These are phyloP conservation scores for Daldinia vernicosa DNA, from an alignment of 495 filamentous ascomycete genomes.

Conservation along the genomic window DNA sequence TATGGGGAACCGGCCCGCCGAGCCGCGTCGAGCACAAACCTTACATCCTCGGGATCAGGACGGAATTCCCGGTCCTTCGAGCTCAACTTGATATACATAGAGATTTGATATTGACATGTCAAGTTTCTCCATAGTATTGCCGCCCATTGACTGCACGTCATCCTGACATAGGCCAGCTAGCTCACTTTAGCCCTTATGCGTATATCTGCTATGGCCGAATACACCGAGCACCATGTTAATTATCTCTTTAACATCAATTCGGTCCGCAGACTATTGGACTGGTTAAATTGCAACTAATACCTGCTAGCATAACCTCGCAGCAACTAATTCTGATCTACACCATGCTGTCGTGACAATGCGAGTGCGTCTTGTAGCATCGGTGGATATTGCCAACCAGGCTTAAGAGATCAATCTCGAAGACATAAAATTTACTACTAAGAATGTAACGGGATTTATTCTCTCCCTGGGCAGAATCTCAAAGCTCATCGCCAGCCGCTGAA, in stretches of 20 bases:
- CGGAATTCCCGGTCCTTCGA: conserved; percentile 33
- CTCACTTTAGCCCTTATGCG: neutral
- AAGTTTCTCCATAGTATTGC: conserved; percentile 21
- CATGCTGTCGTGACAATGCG: neutral
- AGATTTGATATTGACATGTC: conserved; percentile 7
- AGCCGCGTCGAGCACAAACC: conserved; percentile 26
- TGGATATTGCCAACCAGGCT: neutral
- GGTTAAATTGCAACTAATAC: conserved; percentile 25
- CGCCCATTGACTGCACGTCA: conserved; percentile 20
- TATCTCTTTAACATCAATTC: conserved; percentile 9
- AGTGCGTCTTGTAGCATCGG: neutral
- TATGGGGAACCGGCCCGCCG: conserved; percentile 41
- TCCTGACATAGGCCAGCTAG: conserved; percentile 9
- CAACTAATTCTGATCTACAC: neutral
- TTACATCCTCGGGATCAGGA: conserved; percentile 27
- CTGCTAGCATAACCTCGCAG: neutral
- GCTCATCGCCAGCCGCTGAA: neutral
- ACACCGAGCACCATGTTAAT: neutral
- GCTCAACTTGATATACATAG: conserved; percentile 16
- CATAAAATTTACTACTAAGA: neutral
- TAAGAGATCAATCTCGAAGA: neutral
- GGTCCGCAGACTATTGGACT: conserved; percentile 31
- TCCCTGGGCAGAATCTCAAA: neutral
- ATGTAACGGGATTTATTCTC: neutral
- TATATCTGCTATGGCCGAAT: neutral